Evolutionary conservation across 371 early-diverging fungal species (phyloP).

Genomic region (Mucor irregularis): DNA sequence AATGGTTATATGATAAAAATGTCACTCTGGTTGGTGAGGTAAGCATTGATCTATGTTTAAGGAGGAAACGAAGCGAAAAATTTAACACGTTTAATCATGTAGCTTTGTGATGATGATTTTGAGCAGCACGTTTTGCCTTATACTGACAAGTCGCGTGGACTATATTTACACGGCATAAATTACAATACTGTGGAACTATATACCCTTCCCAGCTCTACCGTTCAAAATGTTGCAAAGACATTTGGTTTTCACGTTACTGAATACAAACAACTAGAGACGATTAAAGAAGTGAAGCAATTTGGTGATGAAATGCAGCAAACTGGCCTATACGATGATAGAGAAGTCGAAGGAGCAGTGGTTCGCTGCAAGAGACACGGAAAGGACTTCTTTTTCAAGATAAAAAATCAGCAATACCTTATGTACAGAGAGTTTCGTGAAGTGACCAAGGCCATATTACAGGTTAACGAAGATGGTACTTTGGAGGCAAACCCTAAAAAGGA

Average conservation of each 20-base stretch:
- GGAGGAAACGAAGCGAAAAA: not conserved
- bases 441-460: constrained; percentile 60
- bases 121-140: constrained; percentile 94
- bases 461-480: constrained; percentile 7
- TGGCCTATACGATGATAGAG: constrained; percentile 63
- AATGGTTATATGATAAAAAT: constrained; percentile 68
- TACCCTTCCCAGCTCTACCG: constrained; percentile 67
- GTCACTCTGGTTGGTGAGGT: constrained; percentile 88
- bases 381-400: constrained; percentile 87
- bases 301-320: constrained; percentile 64
- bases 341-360: constrained; percentile 91
- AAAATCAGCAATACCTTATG: constrained; percentile 90
- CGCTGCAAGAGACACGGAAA: constrained; percentile 59
- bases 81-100: not conserved
- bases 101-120: constrained; percentile 93
- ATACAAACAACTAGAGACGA: constrained; percentile 34
- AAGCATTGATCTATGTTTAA: constrained; percentile 6
- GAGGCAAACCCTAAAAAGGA: not conserved
- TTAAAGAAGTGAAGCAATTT: constrained; percentile 63
- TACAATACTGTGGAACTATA: constrained; percentile 71
- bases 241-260: constrained; percentile 78
- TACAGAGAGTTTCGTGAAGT: constrained; percentile 96
- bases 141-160: constrained; percentile 71
- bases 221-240: constrained; percentile 61
- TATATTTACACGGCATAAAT: constrained; percentile 93